These are phyloP conservation scores for Ophiostoma triangulosporum DNA, from an alignment of 2,329 filamentous ascomycete species.

Conservation along the genomic window DNA sequence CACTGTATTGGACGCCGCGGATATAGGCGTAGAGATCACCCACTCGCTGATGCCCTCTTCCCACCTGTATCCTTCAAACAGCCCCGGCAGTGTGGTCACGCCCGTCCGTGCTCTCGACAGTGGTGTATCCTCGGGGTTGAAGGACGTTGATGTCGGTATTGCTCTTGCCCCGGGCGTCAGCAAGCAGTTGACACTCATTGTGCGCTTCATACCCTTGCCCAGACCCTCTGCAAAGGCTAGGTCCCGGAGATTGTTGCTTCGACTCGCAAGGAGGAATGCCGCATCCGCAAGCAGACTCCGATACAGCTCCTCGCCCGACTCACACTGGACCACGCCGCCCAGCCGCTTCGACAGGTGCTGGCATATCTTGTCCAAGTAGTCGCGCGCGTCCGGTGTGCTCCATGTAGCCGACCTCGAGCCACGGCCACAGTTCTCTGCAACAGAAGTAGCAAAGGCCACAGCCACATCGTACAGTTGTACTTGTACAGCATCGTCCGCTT, in stretches of 20 bases:
- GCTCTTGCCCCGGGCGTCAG: not conserved
- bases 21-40: slow-evolving; percentile 16
- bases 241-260: slow-evolving; percentile 38
- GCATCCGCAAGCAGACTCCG: slow-evolving; percentile 29
- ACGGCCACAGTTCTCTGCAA: slow-evolving; percentile 35
- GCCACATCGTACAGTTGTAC: slow-evolving; percentile 21
- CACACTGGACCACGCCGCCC: slow-evolving; percentile 11
- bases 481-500: slow-evolving; percentile 1
- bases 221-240: slow-evolving; percentile 39
- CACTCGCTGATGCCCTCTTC: slow-evolving; percentile 27
- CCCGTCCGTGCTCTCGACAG: not conserved
- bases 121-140: not conserved
- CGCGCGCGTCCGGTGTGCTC: slow-evolving; percentile 19
- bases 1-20: not conserved
- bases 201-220: not conserved
- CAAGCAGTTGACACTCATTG: not conserved
- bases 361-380: slow-evolving; percentile 28
- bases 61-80: slow-evolving; percentile 21
- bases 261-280: slow-evolving; percentile 38
- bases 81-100: not conserved
- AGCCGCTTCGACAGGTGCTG: slow-evolving; percentile 21
- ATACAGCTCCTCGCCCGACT: slow-evolving; percentile 20
- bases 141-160: not conserved
- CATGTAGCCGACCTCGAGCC: slow-evolving; percentile 16
- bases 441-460: slow-evolving; percentile 28